phyloP scores from a whole-genome alignment of 2,329 filamentous ascomycete genomes.

The Fusarium sp. region DNA sequence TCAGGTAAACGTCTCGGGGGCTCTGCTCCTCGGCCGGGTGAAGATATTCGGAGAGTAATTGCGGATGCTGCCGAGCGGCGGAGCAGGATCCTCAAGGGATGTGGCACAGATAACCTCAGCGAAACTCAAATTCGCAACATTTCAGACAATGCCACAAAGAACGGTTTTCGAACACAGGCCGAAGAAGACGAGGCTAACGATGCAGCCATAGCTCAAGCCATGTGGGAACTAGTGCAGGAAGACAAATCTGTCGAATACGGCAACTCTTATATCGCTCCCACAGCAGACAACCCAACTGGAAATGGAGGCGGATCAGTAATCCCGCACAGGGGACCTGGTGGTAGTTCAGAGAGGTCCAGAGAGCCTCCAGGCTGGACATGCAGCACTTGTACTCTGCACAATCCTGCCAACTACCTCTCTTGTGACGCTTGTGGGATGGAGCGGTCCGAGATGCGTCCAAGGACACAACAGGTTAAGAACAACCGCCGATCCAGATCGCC shows the following conservation, averaged over 20 bases:
- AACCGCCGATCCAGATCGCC: slow-evolving; percentile 30
- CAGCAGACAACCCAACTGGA: slow-evolving; percentile 61
- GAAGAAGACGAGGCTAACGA: slow-evolving; percentile 93
- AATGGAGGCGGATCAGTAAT: slow-evolving; percentile 49
- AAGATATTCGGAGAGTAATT: slow-evolving; percentile 77
- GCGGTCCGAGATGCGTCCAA: slow-evolving; percentile 40
- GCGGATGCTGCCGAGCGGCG: slow-evolving; percentile 76
- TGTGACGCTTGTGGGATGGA: slow-evolving; percentile 67
- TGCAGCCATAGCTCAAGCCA: slow-evolving; percentile 81
- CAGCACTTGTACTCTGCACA: slow-evolving; percentile 64
- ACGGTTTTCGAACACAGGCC: slow-evolving; percentile 83
- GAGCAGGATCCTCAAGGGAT: slow-evolving; percentile 74
- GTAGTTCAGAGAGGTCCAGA: slow-evolving; percentile 1
- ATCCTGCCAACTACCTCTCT: slow-evolving; percentile 58
- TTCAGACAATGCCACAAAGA: slow-evolving; percentile 69
- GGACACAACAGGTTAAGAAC: slow-evolving; percentile 21
- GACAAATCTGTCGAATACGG: slow-evolving; percentile 70
- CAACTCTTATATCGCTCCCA: slow-evolving; percentile 60
- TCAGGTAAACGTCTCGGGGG: slow-evolving; percentile 81
- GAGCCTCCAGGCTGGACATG: slow-evolving; percentile 59
- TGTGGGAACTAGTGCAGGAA: slow-evolving; percentile 87
- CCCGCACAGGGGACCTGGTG: slow-evolving; percentile 24
- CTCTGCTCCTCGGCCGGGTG: slow-evolving; percentile 58
- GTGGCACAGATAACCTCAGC: slow-evolving; percentile 75
- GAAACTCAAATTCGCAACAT: slow-evolving; percentile 73